These are phyloP conservation scores for Apiospora aurea DNA, from an alignment of 2,329 filamentous ascomycete species.

Conservation along the genomic window DNA sequence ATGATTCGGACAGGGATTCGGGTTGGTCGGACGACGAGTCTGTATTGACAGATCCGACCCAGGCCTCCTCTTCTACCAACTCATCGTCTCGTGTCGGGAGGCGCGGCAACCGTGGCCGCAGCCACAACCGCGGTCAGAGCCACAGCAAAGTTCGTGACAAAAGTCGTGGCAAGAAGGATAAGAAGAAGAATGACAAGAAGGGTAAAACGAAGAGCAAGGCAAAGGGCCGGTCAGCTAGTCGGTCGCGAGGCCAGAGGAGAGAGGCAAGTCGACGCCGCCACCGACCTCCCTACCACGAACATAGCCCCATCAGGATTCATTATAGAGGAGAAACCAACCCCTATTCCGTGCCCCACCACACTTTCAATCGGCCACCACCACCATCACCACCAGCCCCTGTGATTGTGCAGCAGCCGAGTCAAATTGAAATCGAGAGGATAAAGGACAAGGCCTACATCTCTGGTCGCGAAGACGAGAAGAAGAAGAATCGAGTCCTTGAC, in stretches of 20 bases:
- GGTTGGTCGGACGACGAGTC: neutral
- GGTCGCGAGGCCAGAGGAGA: slow-evolving; percentile 1
- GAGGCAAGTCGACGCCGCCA: neutral
- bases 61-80: neutral
- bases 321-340: neutral
- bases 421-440: slow-evolving; percentile 30
- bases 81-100: neutral
- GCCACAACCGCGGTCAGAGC: neutral
- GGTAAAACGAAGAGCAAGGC: neutral
- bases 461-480: slow-evolving; percentile 30
- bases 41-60: neutral
- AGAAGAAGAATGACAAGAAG: neutral
- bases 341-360: neutral
- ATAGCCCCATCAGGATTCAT: neutral
- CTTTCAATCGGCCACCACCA: neutral
- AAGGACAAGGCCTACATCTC: slow-evolving; percentile 33
- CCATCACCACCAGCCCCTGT: neutral
- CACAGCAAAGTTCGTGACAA: neutral
- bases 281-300: neutral
- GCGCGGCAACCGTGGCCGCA: neutral
- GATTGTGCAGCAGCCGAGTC: slow-evolving; percentile 12
- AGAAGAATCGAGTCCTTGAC: neutral
- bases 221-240: neutral
- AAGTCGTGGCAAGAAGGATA: neutral
- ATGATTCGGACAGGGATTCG: neutral